Conservation (phyloP, 768 basidiomycete species). For the Kwoniella heveanensis region DNA sequence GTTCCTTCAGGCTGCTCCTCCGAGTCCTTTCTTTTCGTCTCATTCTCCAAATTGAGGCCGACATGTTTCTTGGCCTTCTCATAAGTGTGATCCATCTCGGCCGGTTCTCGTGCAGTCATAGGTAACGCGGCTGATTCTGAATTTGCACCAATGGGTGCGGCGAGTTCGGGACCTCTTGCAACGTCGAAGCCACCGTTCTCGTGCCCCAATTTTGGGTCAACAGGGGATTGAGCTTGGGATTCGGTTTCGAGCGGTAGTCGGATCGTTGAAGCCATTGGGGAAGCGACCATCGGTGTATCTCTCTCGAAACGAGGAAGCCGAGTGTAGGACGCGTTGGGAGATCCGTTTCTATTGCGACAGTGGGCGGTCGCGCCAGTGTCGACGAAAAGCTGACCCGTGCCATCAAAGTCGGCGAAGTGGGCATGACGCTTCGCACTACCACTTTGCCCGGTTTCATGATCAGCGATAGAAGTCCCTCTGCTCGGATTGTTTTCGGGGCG, state of each 20-base stretch:
- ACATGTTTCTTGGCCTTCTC: slow-evolving; percentile 17
- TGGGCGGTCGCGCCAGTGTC: neutral
- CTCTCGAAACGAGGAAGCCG: neutral
- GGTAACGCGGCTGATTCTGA: slow-evolving; percentile 10
- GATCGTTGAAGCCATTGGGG: slow-evolving; percentile 11
- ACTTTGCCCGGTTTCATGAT: neutral
- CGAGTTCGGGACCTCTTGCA: neutral
- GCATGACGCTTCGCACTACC: slow-evolving; percentile 18
- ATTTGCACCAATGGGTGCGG: neutral
- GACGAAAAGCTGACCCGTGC: slow-evolving; percentile 6
- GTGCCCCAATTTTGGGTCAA: neutral
- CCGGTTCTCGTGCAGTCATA: slow-evolving; percentile 17
- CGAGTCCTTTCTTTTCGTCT: neutral
- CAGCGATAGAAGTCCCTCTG: slow-evolving; percentile 4
- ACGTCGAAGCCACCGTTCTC: too few species aligned
- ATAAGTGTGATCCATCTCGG: slow-evolving; percentile 15
- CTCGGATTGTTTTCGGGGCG: neutral
- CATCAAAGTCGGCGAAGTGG: slow-evolving; percentile 23
- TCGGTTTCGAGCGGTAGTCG: slow-evolving; percentile 1
- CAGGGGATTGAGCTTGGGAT: neutral
- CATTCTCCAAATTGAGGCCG: neutral
- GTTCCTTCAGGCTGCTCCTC: slow-evolving; percentile 40
- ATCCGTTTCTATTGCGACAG: neutral
- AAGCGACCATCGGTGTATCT: slow-evolving; percentile 15
- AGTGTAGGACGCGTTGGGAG: slow-evolving; percentile 12